Percentiles rank a stretch among this genome's conserved stretches.
phyloP scores from a whole-genome alignment of 106 monocot species.

The Allium sativum region DNA sequence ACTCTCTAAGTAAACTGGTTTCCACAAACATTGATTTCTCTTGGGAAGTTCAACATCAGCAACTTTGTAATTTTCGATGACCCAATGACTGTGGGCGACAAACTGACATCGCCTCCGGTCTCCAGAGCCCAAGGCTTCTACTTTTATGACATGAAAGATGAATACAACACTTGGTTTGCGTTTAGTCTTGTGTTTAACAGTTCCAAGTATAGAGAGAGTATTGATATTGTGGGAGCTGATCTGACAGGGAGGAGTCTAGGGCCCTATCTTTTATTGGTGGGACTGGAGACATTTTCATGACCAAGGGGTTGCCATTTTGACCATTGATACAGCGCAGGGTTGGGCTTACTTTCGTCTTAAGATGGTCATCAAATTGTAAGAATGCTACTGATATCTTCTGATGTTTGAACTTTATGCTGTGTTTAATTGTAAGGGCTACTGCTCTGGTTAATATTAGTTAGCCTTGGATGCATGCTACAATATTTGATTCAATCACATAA shows the following conservation, averaged over 20 bases:
- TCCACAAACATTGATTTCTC: no score
- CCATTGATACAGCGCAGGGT: background rate
- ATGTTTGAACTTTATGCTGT: no score
- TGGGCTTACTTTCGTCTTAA: background rate
- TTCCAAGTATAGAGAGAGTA: slow-evolving; percentile 7
- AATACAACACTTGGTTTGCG: slow-evolving; percentile 14
- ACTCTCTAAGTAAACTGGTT: no score
- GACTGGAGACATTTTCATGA: slow-evolving; percentile 16
- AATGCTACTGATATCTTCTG: slow-evolving; percentile 13
- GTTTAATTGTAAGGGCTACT: no score
- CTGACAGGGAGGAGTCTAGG: slow-evolving; percentile 4
- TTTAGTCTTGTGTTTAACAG: slow-evolving; percentile 21
- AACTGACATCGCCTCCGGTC: slow-evolving; percentile 9
- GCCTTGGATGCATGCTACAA: no score
- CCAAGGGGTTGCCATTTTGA: slow-evolving; percentile 7
- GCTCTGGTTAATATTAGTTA: no score
- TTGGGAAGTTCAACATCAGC: slow-evolving; percentile 8
- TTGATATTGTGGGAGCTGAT: slow-evolving; percentile 12
- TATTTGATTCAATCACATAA: no score
- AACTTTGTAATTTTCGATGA: slow-evolving; percentile 11
- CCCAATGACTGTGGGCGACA: slow-evolving; percentile 6
- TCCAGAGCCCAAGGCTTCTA: slow-evolving; percentile 20
- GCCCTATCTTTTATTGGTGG: slow-evolving; percentile 11
- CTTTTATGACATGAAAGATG: slow-evolving; percentile 18
- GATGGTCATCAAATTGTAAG: slow-evolving; percentile 14